Evolutionary conservation across 1,284 basidiomycete genomes (phyloP).

Genomic region (Heterobasidion occidentale): DNA sequence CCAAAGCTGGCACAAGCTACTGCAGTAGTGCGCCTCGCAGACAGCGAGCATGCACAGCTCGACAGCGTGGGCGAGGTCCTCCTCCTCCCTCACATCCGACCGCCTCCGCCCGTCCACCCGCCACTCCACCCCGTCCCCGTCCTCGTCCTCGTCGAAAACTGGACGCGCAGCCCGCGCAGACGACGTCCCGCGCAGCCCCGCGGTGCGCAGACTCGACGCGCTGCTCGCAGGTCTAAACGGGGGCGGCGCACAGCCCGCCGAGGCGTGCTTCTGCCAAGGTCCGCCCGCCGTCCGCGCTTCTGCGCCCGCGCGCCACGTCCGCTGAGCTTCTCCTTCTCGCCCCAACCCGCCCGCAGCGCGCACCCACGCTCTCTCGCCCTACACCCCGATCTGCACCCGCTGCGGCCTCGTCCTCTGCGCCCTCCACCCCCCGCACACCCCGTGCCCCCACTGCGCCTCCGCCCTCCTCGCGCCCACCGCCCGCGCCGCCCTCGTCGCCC

Average conservation of each 20-base stretch:
- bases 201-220: conserved; percentile 21
- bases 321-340: background rate
- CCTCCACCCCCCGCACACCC: conserved; percentile 44
- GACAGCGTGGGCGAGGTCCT: background rate
- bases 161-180: conserved; percentile 16
- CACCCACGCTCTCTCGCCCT: conserved; percentile 44
- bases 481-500: conserved; percentile 28
- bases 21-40: too few species aligned
- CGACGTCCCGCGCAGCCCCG: conserved; percentile 19
- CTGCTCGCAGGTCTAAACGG: conserved; percentile 18
- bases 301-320: background rate
- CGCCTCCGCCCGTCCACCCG: conserved; percentile 3
- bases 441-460: conserved; percentile 49
- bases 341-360: conserved; percentile 34
- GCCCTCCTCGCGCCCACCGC: conserved; percentile 28
- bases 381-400: conserved; percentile 44
- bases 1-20: too few species aligned
- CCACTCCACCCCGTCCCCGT: conserved; percentile 5
- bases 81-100: conserved; percentile 4
- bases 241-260: conserved; percentile 25
- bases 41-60: too few species aligned
- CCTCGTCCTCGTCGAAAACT: conserved; percentile 4
- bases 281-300: conserved; percentile 5
- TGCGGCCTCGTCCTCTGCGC: conserved; percentile 61
- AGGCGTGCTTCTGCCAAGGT: conserved; percentile 70